These are phyloP conservation scores for Penicillium daleae DNA, from an alignment of 495 filamentous ascomycete species.

Conservation along the genomic window DNA sequence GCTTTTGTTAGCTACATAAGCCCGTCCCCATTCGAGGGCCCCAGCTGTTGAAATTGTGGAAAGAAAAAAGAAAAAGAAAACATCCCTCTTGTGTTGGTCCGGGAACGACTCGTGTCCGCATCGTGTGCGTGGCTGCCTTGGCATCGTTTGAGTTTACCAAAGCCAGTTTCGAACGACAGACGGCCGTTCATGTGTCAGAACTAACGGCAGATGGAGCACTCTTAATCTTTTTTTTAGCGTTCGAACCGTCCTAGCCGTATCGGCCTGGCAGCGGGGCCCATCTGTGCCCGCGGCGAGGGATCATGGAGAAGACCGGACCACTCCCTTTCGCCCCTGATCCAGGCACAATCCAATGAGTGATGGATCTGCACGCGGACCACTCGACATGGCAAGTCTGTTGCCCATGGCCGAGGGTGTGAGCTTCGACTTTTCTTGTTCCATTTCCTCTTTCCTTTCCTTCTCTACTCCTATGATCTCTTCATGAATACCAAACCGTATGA, in stretches of 20 bases:
- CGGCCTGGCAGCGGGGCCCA: constrained; percentile 30
- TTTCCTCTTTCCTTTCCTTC: constrained; percentile 9
- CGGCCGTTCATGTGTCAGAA: constrained; percentile 24
- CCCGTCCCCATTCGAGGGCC: constrained; percentile 11
- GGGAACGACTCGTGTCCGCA: constrained; percentile 2
- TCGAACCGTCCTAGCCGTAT: constrained; percentile 26
- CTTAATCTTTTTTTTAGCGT: constrained; percentile 34
- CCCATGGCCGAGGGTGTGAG: background rate
- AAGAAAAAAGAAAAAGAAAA: constrained; percentile 5
- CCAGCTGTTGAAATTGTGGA: background rate
- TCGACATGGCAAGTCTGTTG: constrained; percentile 22
- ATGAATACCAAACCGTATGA: constrained; percentile 21
- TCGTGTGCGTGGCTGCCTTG: constrained; percentile 1
- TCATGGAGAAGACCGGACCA: constrained; percentile 32
- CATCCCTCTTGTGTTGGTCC: constrained; percentile 4
- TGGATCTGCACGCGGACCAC: constrained; percentile 28
- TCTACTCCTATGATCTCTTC: constrained; percentile 11
- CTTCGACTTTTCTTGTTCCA: constrained; percentile 14
- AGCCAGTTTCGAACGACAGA: constrained; percentile 8
- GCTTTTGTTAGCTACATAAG: constrained; percentile 21
- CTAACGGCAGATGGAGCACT: constrained; percentile 21
- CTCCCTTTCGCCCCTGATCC: constrained; percentile 30
- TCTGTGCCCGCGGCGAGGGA: constrained; percentile 19
- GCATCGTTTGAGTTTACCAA: constrained; percentile 13
- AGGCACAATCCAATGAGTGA: constrained; percentile 23